Conservation (phyloP, 2,329 filamentous ascomycete species). For the Scopulariopsis brevicaulis region DNA sequence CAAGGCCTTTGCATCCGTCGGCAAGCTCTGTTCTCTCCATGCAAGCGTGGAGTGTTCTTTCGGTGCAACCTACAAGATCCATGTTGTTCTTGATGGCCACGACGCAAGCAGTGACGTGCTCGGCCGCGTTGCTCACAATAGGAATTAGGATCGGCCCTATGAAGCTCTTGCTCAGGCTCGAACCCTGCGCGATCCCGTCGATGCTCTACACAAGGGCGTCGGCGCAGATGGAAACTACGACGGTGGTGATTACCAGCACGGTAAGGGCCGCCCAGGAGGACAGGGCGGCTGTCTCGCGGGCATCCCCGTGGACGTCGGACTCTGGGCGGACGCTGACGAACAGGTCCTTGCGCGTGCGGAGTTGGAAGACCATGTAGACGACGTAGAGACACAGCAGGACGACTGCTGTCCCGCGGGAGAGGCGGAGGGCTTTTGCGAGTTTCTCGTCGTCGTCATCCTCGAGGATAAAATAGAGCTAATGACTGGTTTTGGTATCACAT, state of each 20-base stretch:
- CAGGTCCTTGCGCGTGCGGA: conserved; percentile 60
- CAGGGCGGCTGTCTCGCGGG: conserved; percentile 47
- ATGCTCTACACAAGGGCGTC: conserved; percentile 71
- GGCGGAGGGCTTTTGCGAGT: conserved; percentile 45
- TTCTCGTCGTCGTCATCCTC: conserved; percentile 27
- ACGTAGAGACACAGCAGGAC: conserved; percentile 66
- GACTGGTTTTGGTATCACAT: conserved; percentile 5
- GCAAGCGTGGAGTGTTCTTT: not conserved
- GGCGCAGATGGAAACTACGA: conserved; percentile 62
- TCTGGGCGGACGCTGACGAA: conserved; percentile 41
- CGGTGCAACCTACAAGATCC: conserved; percentile 31
- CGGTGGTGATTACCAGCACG: conserved; percentile 58
- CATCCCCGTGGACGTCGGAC: conserved; percentile 22
- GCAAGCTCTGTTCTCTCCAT: conserved; percentile 1
- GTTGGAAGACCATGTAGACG: conserved; percentile 68
- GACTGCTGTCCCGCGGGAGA: conserved; percentile 67
- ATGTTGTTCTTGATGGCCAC: conserved; percentile 70
- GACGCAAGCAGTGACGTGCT: conserved; percentile 72
- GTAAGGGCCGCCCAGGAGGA: conserved; percentile 50
- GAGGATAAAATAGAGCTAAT: conserved; percentile 54
- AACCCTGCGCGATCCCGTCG: conserved; percentile 56
- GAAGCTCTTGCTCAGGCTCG: conserved; percentile 67
- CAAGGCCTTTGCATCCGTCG: conserved; percentile 39
- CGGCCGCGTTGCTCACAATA: conserved; percentile 70
- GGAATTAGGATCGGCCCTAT: conserved; percentile 71